Evolutionary conservation across 306 rosid genomes (phyloP).

Genomic region (Malus domestica): ASM211411v1 NC_041804.1:15861001-15861500

Average conservation of each 20-base stretch:
- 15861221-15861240: not conserved
- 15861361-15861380: fast-evolving
- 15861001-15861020: not conserved
- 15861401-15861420: fast-evolving
- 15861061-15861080: no score
- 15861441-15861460: not conserved
- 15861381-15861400: fast-evolving
- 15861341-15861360: no score
- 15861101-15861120: no score
- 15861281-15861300: fast-evolving
- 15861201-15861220: not conserved
- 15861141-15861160: no score
- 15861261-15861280: no score
- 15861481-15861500: slow-evolving; percentile 4
- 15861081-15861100: no score
- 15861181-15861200: no score
- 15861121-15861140: no score
- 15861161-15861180: no score
- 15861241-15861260: no score
- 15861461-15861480: not conserved
- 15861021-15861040: not conserved
- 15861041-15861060: not conserved
- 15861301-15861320: fast-evolving
- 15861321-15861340: no score
- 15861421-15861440: not conserved